Conservation (phyloP, 2,329 filamentous ascomycete genomes). For the Colletotrichum sp. region DNA sequence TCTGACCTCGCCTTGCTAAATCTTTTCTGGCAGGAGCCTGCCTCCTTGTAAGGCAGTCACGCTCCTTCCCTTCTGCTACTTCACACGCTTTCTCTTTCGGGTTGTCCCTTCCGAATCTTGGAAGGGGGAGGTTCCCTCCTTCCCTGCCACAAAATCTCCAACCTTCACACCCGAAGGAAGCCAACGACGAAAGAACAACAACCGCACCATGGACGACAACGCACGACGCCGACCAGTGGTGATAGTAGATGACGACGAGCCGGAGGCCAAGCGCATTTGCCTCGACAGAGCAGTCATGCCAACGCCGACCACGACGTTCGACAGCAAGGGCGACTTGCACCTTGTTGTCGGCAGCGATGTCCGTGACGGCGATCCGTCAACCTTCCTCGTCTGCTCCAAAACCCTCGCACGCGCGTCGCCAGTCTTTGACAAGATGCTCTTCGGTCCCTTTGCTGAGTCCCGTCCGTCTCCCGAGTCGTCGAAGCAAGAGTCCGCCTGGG, state of each 20-base stretch:
- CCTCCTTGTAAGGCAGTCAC: background rate
- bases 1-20: accelerated
- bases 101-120: background rate
- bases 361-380: background rate
- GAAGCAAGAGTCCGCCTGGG: constrained; percentile 22
- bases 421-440: constrained; percentile 31
- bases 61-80: accelerated
- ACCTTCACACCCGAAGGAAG: background rate
- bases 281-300: background rate
- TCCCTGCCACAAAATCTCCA: background rate
- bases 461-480: background rate
- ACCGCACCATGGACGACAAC: background rate
- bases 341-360: background rate
- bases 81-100: background rate
- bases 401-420: constrained; percentile 27
- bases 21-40: background rate
- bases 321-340: background rate
- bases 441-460: constrained; percentile 27
- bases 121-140: background rate
- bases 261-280: background rate
- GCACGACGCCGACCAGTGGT: background rate
- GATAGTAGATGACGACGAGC: background rate
- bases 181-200: background rate
- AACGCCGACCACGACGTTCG: background rate
- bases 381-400: constrained; percentile 28